These are phyloP conservation scores for Coemansia sp. DNA, from an alignment of 192 early-diverging fungal species.

Conservation along the genomic window DNA sequence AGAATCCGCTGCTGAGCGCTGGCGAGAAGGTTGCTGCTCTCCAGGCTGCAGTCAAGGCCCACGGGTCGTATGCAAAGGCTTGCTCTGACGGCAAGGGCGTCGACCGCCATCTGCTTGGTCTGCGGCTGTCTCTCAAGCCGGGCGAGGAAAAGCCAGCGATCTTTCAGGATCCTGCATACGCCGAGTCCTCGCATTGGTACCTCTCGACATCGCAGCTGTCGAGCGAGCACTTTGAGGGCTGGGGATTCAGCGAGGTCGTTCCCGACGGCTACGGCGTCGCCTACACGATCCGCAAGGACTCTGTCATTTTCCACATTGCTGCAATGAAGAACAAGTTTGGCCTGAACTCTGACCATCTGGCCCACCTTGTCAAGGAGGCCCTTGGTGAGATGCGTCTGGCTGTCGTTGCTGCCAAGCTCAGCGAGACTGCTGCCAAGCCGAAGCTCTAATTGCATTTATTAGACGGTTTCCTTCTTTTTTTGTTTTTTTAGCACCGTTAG, in stretches of 20 bases:
- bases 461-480: neutral
- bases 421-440: constrained; percentile 27
- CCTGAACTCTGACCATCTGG: constrained; percentile 63
- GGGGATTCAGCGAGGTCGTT: constrained; percentile 86
- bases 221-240: constrained; percentile 90
- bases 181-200: constrained; percentile 82
- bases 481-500: neutral
- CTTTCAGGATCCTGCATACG: constrained; percentile 82
- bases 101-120: constrained; percentile 86
- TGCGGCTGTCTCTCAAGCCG: constrained; percentile 71
- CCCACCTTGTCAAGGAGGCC: constrained; percentile 83
- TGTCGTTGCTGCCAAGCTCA: constrained; percentile 51
- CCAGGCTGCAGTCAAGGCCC: constrained; percentile 74
- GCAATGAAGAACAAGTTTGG: constrained; percentile 62
- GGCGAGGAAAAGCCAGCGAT: constrained; percentile 79
- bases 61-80: constrained; percentile 79
- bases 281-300: constrained; percentile 89
- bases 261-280: constrained; percentile 91
- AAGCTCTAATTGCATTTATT: constrained; percentile 30
- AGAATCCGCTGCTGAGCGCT: constrained; percentile 58
- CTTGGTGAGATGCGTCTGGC: constrained; percentile 81
- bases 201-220: constrained; percentile 91
- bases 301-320: constrained; percentile 87
- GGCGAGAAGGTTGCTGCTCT: constrained; percentile 67
- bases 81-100: constrained; percentile 83